Conservation (phyloP, 306 rosid genomes). For the Casuarina equisetifolia region DNA sequence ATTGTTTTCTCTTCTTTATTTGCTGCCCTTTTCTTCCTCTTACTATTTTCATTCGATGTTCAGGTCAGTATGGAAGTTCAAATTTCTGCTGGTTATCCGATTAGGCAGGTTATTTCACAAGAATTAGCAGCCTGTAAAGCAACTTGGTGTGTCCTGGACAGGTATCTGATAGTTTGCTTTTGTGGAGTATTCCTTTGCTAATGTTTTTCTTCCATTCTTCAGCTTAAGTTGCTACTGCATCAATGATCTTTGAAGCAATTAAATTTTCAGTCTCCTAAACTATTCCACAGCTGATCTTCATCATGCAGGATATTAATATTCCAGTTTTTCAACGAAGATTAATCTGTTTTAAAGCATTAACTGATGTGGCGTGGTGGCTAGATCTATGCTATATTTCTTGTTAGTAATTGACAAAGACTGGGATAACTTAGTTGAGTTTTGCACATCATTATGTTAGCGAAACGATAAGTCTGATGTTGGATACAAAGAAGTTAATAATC, state of each 20-base stretch:
- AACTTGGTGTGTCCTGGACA: conserved; percentile 75
- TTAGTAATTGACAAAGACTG: not conserved
- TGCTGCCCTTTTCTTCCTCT: not conserved
- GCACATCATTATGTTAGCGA: too few species aligned
- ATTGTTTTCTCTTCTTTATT: not conserved
- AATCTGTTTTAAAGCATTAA: not conserved
- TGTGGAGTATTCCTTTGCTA: not conserved
- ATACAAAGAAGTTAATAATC: too few species aligned
- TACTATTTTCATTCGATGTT: conserved; percentile 8
- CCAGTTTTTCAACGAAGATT: too few species aligned
- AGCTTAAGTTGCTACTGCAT: not conserved
- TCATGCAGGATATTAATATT: not conserved
- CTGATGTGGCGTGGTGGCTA: too few species aligned
- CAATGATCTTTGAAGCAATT: not conserved
- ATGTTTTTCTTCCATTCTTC: not conserved
- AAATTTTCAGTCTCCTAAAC: not conserved
- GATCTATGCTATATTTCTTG: not conserved
- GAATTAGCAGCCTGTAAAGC: conserved; percentile 53
- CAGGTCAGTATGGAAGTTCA: conserved; percentile 73
- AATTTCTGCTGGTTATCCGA: conserved; percentile 74
- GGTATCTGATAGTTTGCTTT: conserved; percentile 34
- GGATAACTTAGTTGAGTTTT: too few species aligned
- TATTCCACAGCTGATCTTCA: not conserved
- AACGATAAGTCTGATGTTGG: too few species aligned
- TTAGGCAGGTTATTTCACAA: conserved; percentile 65